Conservation (phyloP, 306 rosid species). For the Dalbergia oliveri region DNA sequence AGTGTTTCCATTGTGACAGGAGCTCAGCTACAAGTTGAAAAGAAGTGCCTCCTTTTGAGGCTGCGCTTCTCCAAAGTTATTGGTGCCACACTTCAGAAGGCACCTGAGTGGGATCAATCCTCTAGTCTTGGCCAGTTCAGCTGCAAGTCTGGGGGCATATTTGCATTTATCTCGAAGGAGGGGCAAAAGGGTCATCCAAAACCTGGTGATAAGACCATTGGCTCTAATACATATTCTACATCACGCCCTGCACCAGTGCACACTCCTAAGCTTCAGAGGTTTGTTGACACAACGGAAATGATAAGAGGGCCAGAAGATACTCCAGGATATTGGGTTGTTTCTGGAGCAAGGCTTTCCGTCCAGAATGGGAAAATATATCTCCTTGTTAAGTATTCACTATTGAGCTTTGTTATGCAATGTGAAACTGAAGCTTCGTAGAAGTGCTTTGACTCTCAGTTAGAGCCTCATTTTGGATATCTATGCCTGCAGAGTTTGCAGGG, state of each 20-base stretch:
- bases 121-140: constrained; percentile 12
- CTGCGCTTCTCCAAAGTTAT: constrained; percentile 54
- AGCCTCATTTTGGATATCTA: not conserved
- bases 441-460: not conserved
- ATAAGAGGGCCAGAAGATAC: constrained; percentile 71
- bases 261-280: constrained; percentile 69
- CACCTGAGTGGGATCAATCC: constrained; percentile 51
- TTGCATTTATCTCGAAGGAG: constrained; percentile 40
- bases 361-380: constrained; percentile 70
- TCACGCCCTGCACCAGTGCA: constrained; percentile 46
- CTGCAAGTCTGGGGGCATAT: constrained; percentile 30
- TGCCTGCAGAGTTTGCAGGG: not conserved
- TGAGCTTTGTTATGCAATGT: constrained; percentile 43
- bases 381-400: constrained; percentile 71
- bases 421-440: constrained; percentile 30
- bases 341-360: constrained; percentile 71
- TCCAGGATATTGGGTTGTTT: constrained; percentile 86
- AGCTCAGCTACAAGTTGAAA: constrained; percentile 81
- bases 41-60: constrained; percentile 58
- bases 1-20: constrained; percentile 85
- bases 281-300: constrained; percentile 74
- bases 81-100: constrained; percentile 50
- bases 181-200: constrained; percentile 46
- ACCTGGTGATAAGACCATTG: constrained; percentile 49
- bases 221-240: constrained; percentile 50